Conservation (phyloP, 2,329 filamentous ascomycete genomes). For the Penicillium nordicum region DNA sequence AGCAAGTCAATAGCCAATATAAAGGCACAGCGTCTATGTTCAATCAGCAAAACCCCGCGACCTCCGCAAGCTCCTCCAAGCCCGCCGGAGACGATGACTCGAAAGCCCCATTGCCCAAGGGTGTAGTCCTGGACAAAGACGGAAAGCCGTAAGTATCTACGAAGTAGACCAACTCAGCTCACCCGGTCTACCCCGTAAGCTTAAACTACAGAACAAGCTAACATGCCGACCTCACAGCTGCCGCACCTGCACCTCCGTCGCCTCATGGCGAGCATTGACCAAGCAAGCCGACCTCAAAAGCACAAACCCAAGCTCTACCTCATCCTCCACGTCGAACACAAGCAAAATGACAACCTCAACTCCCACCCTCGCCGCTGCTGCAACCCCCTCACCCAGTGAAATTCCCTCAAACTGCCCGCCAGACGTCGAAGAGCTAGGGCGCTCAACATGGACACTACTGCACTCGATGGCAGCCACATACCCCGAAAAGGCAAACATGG, state of each 20-base stretch:
- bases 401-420: conserved; percentile 72
- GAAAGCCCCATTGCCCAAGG: conserved; percentile 40
- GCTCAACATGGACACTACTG: conserved; percentile 87
- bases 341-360: conserved; percentile 33
- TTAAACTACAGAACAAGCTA: not conserved
- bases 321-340: conserved; percentile 13
- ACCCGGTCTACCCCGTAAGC: not conserved
- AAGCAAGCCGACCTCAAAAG: conserved; percentile 36
- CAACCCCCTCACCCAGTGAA: conserved; percentile 28
- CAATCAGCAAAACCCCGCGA: conserved; percentile 7
- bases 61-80: conserved; percentile 17
- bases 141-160: conserved; percentile 46
- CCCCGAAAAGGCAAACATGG: conserved; percentile 63
- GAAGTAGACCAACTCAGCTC: not conserved
- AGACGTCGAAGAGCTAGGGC: conserved; percentile 82
- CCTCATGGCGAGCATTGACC: conserved; percentile 46
- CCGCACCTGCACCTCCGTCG: conserved; percentile 47
- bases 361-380: conserved; percentile 32
- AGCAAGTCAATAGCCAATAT: conserved; percentile 23
- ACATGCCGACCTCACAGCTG: conserved; percentile 34
- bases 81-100: conserved; percentile 23
- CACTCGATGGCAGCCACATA: conserved; percentile 89
- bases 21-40: conserved; percentile 12
- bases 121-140: conserved; percentile 50
- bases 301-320: conserved; percentile 8